Evolutionary conservation across 768 basidiomycete genomes (phyloP), one percentile per base, ranked within the genome.

Genomic region (Podaxis sp.): DNA sequence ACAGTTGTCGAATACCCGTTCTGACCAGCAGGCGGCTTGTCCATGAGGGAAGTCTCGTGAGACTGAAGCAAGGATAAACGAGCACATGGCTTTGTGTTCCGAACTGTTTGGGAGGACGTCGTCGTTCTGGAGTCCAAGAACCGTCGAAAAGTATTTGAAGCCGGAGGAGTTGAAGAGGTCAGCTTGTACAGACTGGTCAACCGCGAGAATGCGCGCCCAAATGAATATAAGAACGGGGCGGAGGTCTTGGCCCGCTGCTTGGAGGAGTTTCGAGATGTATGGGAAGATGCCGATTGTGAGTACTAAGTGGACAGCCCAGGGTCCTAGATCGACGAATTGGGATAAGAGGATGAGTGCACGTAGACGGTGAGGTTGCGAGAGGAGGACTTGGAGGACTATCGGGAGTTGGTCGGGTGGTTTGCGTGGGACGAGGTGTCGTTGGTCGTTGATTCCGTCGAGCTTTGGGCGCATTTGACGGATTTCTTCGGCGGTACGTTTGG

Each of bases 141-240:
- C 87, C 30, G 86, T 84, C 24, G 92, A 87, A 67, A 96, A 96
- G 71, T 95, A 96, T 64, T 86, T 88, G 80, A 90, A 95, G 2
- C 91, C 90, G 65, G 86, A 84, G 3, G 88, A 92, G 66, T 87
- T 90, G 70, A 90, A 87, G 4, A 99, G 80, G 69, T 99, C 96
- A 19, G 87, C 83, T 72, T 98, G 96, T 55, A 96, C 96, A 4
- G 89, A 86, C 1, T 89, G 87, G 73, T 98, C 96, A n/a, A 99
- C 94, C 1, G 96, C 96, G 30, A 99, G 84, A 65, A 99, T 98
- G 22, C 97, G 86, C 2, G 96, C 92, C 97, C 97, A 99, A 63
- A 99, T 99, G 79, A 98, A 99, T 66, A 99, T 98, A 22, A 99
- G 81, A 8, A 99, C 96, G 0, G 97, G 97, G 28, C 95, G 90